phyloP scores from a whole-genome alignment of 2,329 filamentous ascomycete species.

The Pestalotiopsis sp. region DNA sequence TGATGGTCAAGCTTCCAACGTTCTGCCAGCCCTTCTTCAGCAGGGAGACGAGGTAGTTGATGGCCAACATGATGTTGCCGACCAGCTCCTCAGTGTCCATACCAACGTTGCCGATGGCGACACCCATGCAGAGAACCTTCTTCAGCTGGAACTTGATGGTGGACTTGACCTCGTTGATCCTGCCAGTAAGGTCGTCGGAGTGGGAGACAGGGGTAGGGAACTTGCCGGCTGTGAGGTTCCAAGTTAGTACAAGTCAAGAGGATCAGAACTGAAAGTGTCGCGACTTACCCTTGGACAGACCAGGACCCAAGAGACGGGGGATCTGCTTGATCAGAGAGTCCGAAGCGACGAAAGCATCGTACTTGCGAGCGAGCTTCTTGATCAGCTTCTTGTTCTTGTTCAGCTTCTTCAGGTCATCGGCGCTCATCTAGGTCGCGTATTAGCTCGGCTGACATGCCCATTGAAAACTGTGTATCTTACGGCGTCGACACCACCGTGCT shows the following conservation, averaged over 20 bases:
- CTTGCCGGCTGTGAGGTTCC: constrained; percentile 77
- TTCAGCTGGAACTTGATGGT: constrained; percentile 99
- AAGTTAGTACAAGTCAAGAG: not conserved
- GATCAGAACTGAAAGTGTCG: not conserved
- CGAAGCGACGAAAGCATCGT: constrained; percentile 98
- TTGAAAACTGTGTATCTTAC: not conserved
- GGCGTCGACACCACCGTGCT: constrained; percentile 94
- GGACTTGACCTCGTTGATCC: constrained; percentile 99
- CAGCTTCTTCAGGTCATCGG: constrained; percentile 99
- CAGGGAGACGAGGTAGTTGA: constrained; percentile 99
- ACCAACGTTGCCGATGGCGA: constrained; percentile 96
- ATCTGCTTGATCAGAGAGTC: constrained; percentile 99
- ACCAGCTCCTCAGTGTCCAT: constrained; percentile 97
- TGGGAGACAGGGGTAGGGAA: constrained; percentile 99
- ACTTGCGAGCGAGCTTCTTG: constrained; percentile 99
- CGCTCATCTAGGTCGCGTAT: constrained; percentile 64
- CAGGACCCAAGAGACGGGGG: constrained; percentile 97
- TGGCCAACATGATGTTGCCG: constrained; percentile 98
- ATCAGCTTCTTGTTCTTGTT: constrained; percentile 82
- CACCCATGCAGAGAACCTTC: constrained; percentile 99
- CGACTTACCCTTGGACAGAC: constrained; percentile 87
- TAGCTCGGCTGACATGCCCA: not conserved
- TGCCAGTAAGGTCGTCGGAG: constrained; percentile 87
- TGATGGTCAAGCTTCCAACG: constrained; percentile 99
- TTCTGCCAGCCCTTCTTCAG: constrained; percentile 99